phyloP scores from a whole-genome alignment of 768 basidiomycete genomes.

The Naematelia encephala region DNA sequence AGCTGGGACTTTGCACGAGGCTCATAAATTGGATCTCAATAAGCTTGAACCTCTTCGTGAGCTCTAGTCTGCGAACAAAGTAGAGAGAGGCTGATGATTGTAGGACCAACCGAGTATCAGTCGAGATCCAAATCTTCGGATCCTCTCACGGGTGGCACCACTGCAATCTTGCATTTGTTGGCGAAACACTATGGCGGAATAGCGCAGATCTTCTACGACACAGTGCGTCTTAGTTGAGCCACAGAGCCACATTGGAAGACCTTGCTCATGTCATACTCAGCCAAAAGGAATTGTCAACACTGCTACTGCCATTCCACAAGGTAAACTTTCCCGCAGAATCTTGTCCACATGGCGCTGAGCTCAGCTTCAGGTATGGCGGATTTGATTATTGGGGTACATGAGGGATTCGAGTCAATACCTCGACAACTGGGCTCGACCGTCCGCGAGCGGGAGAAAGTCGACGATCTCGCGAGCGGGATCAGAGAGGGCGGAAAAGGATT shows the following conservation, averaged over 20 bases:
- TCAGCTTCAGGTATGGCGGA: slow-evolving; percentile 27
- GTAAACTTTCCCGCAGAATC: too few species aligned
- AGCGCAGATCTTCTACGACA: slow-evolving; percentile 56
- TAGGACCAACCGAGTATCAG: slow-evolving; percentile 56
- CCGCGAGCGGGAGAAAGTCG: slow-evolving; percentile 54
- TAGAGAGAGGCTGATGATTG: neutral
- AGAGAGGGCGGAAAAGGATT: slow-evolving; percentile 56
- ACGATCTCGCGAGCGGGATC: slow-evolving; percentile 54
- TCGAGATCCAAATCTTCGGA: slow-evolving; percentile 53
- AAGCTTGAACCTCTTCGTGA: slow-evolving; percentile 58
- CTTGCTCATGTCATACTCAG: slow-evolving; percentile 29
- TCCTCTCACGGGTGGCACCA: slow-evolving; percentile 55
- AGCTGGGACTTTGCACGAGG: slow-evolving; percentile 57
- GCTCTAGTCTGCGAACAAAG: slow-evolving; percentile 17
- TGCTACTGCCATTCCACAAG: slow-evolving; percentile 56
- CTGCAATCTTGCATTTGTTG: slow-evolving; percentile 58
- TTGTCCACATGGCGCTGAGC: neutral
- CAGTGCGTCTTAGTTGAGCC: slow-evolving; percentile 20
- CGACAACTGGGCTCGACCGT: slow-evolving; percentile 54
- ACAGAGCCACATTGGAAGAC: neutral
- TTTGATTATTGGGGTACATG: slow-evolving; percentile 51
- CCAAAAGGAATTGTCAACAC: slow-evolving; percentile 56
- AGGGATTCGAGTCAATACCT: slow-evolving; percentile 56
- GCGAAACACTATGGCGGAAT: slow-evolving; percentile 56
- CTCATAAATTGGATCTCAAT: slow-evolving; percentile 54